A percentile compares a stretch with the other conserved stretches of the same genome.
Evolutionary conservation across 345 rosid genomes (phyloP).

Genomic region (Populus tremula): DNA sequence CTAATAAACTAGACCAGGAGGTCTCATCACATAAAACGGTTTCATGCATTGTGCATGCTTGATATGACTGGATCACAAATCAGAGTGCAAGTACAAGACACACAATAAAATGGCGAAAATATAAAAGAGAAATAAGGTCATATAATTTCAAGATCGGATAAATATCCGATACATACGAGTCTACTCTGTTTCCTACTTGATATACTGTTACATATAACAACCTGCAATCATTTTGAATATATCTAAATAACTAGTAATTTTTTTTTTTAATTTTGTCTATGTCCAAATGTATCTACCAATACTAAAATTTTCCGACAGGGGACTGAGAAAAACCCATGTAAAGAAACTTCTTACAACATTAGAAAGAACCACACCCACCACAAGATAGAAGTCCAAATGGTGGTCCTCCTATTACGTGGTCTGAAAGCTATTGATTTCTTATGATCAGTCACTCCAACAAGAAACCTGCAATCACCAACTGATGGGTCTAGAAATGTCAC

Average conservation of each 20-base stretch:
- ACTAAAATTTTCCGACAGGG: slow-evolving; percentile 29
- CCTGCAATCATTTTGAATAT: slow-evolving; percentile 18
- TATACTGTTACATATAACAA: slow-evolving; percentile 11
- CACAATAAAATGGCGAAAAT: not conserved
- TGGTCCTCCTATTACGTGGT: slow-evolving; percentile 28
- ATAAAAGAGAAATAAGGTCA: not conserved
- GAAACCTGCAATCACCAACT: slow-evolving; percentile 82
- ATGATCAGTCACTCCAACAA: slow-evolving; percentile 72
- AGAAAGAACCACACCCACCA: slow-evolving; percentile 39
- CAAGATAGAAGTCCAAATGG: slow-evolving; percentile 32
- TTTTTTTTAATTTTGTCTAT: slow-evolving; percentile 9
- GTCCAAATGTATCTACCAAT: not conserved
- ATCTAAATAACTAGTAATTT: slow-evolving; percentile 20
- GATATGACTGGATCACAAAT: not conserved
- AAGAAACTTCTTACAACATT: slow-evolving; percentile 27
- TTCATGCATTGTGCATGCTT: no score
- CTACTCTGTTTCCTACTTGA: slow-evolving; percentile 1
- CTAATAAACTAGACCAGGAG: not conserved
- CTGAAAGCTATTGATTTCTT: slow-evolving; percentile 35
- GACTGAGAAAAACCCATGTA: slow-evolving; percentile 32
- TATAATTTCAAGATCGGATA: slow-evolving; percentile 9
- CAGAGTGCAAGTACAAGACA: not conserved
- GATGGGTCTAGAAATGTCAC: slow-evolving; percentile 87
- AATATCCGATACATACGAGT: slow-evolving; percentile 8
- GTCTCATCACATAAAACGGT: no score